phyloP scores from a whole-genome alignment of 106 monocot genomes.

The Xerophyta viscosa region DNA sequence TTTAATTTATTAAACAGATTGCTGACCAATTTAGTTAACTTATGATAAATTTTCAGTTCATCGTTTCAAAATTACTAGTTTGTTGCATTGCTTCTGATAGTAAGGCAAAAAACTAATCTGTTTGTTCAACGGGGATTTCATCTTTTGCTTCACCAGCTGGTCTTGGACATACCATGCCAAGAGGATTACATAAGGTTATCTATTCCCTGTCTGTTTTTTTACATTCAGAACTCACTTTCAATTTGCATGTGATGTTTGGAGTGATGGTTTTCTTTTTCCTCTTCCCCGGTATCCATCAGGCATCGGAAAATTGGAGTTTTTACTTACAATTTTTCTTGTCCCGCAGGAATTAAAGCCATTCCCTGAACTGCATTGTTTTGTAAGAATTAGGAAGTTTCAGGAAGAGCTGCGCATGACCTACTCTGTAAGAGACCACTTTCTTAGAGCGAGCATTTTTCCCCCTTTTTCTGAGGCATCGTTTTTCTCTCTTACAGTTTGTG shows the following conservation, averaged over 20 bases:
- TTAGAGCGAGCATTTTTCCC: slow-evolving; percentile 39
- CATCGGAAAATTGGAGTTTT: not conserved
- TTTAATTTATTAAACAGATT: not conserved
- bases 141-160: slow-evolving; percentile 69
- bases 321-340: not conserved
- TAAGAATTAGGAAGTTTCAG: slow-evolving; percentile 54
- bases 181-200: slow-evolving; percentile 71
- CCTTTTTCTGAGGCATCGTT: not conserved
- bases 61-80: slow-evolving; percentile 81
- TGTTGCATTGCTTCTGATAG: slow-evolving; percentile 47
- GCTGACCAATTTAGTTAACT: too few species aligned
- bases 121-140: slow-evolving; percentile 43
- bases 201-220: not conserved
- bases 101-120: not conserved
- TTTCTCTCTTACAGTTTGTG: slow-evolving; percentile 45
- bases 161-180: slow-evolving; percentile 60
- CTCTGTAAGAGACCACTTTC: slow-evolving; percentile 70
- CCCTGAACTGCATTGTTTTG: slow-evolving; percentile 59
- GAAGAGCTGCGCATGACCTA: slow-evolving; percentile 44
- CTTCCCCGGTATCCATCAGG: not conserved
- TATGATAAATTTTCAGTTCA: slow-evolving; percentile 34
- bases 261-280: too few species aligned
- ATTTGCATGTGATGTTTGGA: too few species aligned
- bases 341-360: slow-evolving; percentile 87
- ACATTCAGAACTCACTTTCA: too few species aligned